These are phyloP conservation scores for Plectranthus barbatus DNA, from an alignment of 257 asterid species.

Conservation along the genomic window DNA sequence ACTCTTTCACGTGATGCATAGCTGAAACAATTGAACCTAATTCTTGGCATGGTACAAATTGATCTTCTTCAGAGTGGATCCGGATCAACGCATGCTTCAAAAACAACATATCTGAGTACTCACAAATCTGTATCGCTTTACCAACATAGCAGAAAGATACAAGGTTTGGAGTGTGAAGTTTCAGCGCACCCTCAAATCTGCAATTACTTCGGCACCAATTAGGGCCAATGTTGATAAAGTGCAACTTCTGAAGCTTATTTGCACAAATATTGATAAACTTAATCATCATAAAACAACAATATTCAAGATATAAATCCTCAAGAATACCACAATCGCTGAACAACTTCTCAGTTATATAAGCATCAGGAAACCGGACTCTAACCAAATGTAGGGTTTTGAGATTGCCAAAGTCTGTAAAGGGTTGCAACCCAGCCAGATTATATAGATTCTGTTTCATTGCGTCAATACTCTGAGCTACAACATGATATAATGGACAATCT, in stretches of 20 bases:
- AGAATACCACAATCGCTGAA: constrained; percentile 13
- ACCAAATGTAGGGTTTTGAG: constrained; percentile 16
- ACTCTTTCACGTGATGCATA: neutral
- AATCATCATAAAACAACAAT: neutral
- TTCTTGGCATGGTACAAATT: neutral
- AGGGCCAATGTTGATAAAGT: constrained; percentile 8
- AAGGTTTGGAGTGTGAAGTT: constrained; percentile 16
- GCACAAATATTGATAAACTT: constrained; percentile 9
- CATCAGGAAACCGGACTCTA: constrained; percentile 9
- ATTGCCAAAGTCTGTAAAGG: neutral
- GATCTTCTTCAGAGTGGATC: neutral
- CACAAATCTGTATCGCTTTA: neutral
- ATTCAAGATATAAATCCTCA: constrained; percentile 12
- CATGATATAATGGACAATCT: neutral
- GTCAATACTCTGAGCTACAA: neutral
- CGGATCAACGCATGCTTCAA: neutral
- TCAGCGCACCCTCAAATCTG: neutral
- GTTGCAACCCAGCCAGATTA: neutral
- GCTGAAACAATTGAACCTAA: neutral
- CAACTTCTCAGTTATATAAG: constrained; percentile 9
- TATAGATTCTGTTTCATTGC: neutral
- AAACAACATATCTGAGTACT: constrained; percentile 5
- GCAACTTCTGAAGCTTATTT: constrained; percentile 12
- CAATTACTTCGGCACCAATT: neutral
- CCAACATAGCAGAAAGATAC: constrained; percentile 9